These are phyloP conservation scores for Penicillium turbatum DNA, from an alignment of 495 filamentous ascomycete genomes.

Conservation along the genomic window DNA sequence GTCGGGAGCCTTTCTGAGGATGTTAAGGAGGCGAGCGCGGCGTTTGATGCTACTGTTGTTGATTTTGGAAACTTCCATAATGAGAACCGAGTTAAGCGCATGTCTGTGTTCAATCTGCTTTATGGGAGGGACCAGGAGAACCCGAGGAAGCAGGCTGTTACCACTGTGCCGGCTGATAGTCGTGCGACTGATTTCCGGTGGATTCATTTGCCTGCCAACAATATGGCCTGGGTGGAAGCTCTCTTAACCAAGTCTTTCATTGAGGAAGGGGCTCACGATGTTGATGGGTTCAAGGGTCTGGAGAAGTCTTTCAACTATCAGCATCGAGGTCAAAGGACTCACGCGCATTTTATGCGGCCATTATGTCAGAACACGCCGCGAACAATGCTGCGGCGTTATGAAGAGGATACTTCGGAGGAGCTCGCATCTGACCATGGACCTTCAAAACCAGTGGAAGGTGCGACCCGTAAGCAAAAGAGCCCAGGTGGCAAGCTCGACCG, in stretches of 20 bases:
- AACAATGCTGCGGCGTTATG: slow-evolving; percentile 31
- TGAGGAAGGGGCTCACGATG: slow-evolving; percentile 60
- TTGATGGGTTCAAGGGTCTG: slow-evolving; percentile 63
- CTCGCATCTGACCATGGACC: slow-evolving; percentile 18
- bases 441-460: slow-evolving; percentile 6
- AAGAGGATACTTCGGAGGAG: slow-evolving; percentile 38
- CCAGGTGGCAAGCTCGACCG: slow-evolving; percentile 28
- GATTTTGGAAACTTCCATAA: slow-evolving; percentile 67
- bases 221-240: slow-evolving; percentile 58
- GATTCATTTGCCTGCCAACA: slow-evolving; percentile 67
- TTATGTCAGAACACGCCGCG: slow-evolving; percentile 56
- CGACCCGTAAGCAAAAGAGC: slow-evolving; percentile 27
- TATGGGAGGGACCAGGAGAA: slow-evolving; percentile 58
- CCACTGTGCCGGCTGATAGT: slow-evolving; percentile 50
- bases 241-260: slow-evolving; percentile 64
- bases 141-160: slow-evolving; percentile 45
- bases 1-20: slow-evolving; percentile 48
- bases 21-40: slow-evolving; percentile 53
- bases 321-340: slow-evolving; percentile 56
- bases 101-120: slow-evolving; percentile 55
- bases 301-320: slow-evolving; percentile 63
- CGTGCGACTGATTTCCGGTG: slow-evolving; percentile 59
- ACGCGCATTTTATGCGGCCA: slow-evolving; percentile 65
- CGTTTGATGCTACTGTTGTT: slow-evolving; percentile 63
- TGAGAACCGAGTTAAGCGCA: slow-evolving; percentile 51